A percentile compares a stretch with the other conserved stretches of the same genome.
Evolutionary conservation across 1,139 yeast genomes (phyloP).

Genomic region (Suhomyces maxii): DNA sequence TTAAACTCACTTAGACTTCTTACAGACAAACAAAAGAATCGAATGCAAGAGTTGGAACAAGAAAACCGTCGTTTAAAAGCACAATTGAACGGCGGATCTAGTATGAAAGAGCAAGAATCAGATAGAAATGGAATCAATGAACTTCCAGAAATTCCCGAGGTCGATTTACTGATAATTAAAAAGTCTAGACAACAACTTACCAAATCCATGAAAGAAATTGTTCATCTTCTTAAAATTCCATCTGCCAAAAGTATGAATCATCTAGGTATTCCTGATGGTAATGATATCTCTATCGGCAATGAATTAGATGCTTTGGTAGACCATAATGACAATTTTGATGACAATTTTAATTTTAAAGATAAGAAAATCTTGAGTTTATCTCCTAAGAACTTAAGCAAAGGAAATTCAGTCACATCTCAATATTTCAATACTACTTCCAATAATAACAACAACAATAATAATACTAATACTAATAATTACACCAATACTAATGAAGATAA

Average conservation of each 20-base stretch:
- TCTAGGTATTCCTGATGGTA: slow-evolving; percentile 21
- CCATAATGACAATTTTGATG: slow-evolving; percentile 12
- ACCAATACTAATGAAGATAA: slow-evolving; percentile 1
- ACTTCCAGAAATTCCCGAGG: slow-evolving; percentile 32
- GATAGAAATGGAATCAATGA: neutral
- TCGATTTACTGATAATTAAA: slow-evolving; percentile 42
- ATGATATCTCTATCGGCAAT: slow-evolving; percentile 9
- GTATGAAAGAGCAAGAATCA: neutral
- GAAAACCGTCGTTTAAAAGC: slow-evolving; percentile 14
- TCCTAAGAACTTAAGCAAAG: slow-evolving; percentile 8
- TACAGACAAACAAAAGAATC: slow-evolving; percentile 36
- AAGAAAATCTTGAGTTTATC: slow-evolving; percentile 11
- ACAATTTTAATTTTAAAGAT: slow-evolving; percentile 13
- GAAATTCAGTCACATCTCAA: slow-evolving; percentile 10
- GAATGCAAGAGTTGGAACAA: slow-evolving; percentile 31
- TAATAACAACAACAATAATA: neutral
- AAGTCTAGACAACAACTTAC: slow-evolving; percentile 41
- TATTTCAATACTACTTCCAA: slow-evolving; percentile 10
- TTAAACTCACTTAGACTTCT: slow-evolving; percentile 43
- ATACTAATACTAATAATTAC: neutral
- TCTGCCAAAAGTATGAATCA: slow-evolving; percentile 21
- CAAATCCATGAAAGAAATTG: slow-evolving; percentile 44
- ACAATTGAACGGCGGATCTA: slow-evolving; percentile 4
- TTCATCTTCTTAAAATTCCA: slow-evolving; percentile 42
- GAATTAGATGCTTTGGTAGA: slow-evolving; percentile 18